phyloP scores from a whole-genome alignment of 495 filamentous ascomycete genomes.

The Diplogelasinospora grovesii region DNA sequence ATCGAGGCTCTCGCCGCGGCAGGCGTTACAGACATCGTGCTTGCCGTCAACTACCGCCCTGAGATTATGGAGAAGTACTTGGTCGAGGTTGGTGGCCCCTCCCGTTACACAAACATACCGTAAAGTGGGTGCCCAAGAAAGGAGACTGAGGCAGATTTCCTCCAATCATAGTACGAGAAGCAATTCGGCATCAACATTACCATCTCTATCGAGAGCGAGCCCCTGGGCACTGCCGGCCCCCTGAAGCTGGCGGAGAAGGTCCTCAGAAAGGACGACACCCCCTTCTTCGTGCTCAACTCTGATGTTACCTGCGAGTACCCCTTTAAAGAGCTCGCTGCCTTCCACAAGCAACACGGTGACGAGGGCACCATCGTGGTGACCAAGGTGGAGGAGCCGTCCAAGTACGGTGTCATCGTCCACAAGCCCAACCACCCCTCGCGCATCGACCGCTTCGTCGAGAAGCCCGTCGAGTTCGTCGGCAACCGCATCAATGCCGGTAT shows the following conservation, averaged over 20 bases:
- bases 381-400: conserved; percentile 98
- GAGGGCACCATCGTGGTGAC: conserved; percentile 99
- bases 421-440: conserved; percentile 85
- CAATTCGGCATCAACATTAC: conserved; percentile 89
- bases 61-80: conserved; percentile 80
- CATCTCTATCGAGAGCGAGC: conserved; percentile 94
- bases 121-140: neutral
- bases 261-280: conserved; percentile 83
- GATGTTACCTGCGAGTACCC: conserved; percentile 98
- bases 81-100: conserved; percentile 35
- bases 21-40: conserved; percentile 94
- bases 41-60: conserved; percentile 97
- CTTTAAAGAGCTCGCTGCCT: conserved; percentile 80
- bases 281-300: conserved; percentile 99
- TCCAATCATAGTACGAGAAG: conserved; percentile 67
- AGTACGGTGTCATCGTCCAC: conserved; percentile 98
- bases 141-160: neutral
- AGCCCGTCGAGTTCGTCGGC: conserved; percentile 97
- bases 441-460: conserved; percentile 99
- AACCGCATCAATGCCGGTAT: conserved; percentile 99
- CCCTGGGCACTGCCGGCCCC: conserved; percentile 91
- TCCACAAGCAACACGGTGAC: conserved; percentile 86
- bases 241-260: conserved; percentile 94
- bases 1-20: conserved; percentile 91
- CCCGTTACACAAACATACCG: conserved; percentile 13